phyloP scores from a whole-genome alignment of 495 filamentous ascomycete species.

The Aspergillus ostianus region DNA sequence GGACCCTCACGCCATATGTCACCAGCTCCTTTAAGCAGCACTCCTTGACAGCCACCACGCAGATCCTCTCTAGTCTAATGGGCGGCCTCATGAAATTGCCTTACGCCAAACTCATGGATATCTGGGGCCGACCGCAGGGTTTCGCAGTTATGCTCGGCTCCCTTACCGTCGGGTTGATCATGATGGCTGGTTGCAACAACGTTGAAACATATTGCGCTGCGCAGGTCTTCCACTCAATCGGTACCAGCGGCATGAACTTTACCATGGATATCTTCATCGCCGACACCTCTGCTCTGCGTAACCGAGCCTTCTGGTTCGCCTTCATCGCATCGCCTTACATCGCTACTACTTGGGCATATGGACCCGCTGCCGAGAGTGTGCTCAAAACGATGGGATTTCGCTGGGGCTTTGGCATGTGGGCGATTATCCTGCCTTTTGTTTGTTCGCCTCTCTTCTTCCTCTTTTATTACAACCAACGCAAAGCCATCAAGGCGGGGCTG shows the following conservation, averaged over 20 bases:
- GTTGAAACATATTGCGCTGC: constrained; percentile 48
- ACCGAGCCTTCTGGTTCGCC: constrained; percentile 55
- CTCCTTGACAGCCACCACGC: constrained; percentile 31
- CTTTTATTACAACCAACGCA: constrained; percentile 43
- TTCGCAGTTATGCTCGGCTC: constrained; percentile 45
- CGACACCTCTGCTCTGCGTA: constrained; percentile 57
- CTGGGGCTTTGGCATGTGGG: constrained; percentile 61
- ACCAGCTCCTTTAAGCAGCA: constrained; percentile 31
- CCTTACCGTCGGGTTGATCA: constrained; percentile 41
- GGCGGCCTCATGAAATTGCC: constrained; percentile 60
- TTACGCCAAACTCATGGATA: constrained; percentile 64
- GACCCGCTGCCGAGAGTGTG: constrained; percentile 8
- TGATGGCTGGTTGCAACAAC: constrained; percentile 49
- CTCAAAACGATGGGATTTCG: constrained; percentile 37
- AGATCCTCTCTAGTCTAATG: constrained; percentile 45
- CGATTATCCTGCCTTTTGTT: constrained; percentile 55
- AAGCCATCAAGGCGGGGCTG: constrained; percentile 47
- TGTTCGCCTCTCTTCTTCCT: constrained; percentile 41
- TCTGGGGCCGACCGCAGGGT: constrained; percentile 57
- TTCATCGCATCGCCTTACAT: constrained; percentile 58
- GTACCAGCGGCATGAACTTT: constrained; percentile 50
- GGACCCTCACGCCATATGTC: constrained; percentile 21
- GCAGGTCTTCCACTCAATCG: constrained; percentile 50
- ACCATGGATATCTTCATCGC: constrained; percentile 57
- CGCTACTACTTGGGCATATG: constrained; percentile 36